Evolutionary conservation across 176 grass and related monocot genomes (phyloP), one percentile per base, ranked within the genome.

Genomic region (Aegilops speltoides): DNA sequence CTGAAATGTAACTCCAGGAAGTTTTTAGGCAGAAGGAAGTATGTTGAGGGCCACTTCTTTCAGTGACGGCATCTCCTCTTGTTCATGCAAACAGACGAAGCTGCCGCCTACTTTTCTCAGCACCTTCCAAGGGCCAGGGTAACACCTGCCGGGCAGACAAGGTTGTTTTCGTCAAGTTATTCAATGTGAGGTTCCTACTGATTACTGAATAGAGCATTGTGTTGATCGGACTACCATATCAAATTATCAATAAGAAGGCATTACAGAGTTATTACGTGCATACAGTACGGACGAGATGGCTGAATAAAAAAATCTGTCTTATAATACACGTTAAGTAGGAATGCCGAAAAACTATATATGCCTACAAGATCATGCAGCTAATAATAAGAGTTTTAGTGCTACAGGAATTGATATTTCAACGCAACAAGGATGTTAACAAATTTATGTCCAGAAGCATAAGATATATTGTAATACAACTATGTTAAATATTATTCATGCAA

Each of bases 41-140:
- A 98, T 98, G 69, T 94, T 10, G 19, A 98, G 96, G 37, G 93
- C 96, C 38, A 96, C 93, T 90, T 98, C 91, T 88, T 98, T 96
- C 57, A 94, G 62, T 13, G 93, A 94, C 23, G 96, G 96, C 96
- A 98, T 98, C 63, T 94, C 87, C 85, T 94, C 86, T 63, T 98
- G 90, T 78, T 91, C 76, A 79, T 98, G 96, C 86, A 98, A 84
- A 78, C 91, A 88, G 57, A 94, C 64, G 63, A 94, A 98, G 60
- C 43, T 92, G 77, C 88, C 82, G 59, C 88, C 82, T 79, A 92
- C 43, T 83, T 91, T 96, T 87, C 96, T 94, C 64, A 96, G 60
- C 38, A 98, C 92, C 88, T 92, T 91, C 96, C 93, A 96, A 77
- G 96, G 93, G 37, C 88, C 90, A 74, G 96, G 96, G 69, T 98